Conservation (phyloP, 345 rosid species). For the Sonneratia caseolaris region DNA sequence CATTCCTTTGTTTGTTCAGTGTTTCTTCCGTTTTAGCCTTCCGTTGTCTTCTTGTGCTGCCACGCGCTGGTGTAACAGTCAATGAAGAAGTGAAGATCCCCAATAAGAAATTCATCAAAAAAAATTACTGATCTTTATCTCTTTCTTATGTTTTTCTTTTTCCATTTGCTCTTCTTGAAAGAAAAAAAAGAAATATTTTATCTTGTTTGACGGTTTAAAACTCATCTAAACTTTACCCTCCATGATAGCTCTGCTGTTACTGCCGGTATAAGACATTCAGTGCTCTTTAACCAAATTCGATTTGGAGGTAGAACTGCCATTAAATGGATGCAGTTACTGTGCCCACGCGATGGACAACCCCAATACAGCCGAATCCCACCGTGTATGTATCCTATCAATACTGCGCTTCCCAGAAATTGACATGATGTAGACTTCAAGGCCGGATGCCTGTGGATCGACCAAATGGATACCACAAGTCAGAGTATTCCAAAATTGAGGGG, state of each 20-base stretch:
- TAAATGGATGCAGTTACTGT: no score
- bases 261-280: background rate
- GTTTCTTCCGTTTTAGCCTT: background rate
- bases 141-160: background rate
- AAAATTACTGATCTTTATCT: background rate
- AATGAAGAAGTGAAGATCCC: background rate
- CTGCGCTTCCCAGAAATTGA: background rate
- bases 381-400: background rate
- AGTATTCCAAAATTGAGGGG: background rate
- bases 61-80: slow-evolving; percentile 9
- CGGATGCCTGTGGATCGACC: background rate
- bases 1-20: background rate
- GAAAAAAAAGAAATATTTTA: background rate
- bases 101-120: background rate
- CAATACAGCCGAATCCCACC: no score
- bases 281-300: no score
- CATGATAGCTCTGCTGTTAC: background rate
- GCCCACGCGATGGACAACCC: no score
- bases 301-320: no score
- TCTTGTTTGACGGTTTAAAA: background rate
- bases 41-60: background rate
- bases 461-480: background rate
- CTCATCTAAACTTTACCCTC: background rate
- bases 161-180: no score
- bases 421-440: background rate